Evolutionary conservation across 371 early-diverging fungal genomes (phyloP), one percentile per base, ranked within the genome.

Genomic region (Dichotomocladium elegans): DNA sequence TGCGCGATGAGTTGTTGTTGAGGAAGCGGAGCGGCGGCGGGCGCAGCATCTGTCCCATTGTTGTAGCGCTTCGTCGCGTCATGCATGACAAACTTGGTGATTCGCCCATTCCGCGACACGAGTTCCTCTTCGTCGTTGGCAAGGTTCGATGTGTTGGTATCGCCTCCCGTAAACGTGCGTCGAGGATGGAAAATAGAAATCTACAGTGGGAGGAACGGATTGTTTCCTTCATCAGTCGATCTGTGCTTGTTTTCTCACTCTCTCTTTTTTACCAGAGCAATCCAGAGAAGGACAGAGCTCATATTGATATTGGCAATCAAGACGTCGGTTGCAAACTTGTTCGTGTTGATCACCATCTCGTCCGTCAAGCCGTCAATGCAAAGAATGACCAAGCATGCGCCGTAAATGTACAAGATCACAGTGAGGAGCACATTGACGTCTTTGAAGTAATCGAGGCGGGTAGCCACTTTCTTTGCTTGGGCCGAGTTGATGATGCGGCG

Each of bases 401-500:
- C 66, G 24, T 61, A 69, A 9, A 61, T 27, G 41, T 66, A 60
- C 4, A 80, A 54, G 22, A 60, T 26, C 5, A 49, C 17, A 0
- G 74, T 74, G 22, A 77, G 43, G n/a, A 73, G 59, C 22, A 58
- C 35, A 43, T 77, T 80, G 74, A 80, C 73, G 17, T 77, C 74
- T 46, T 65, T 73, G 37, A 80, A 80, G 34, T 80, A 80, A 0
- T 47, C 26, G 3, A 77, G 51, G 30, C 76, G 77, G n/a, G 60
- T 64, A 8, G 63, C 57, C 12, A 77, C 56, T 7, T 47, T 47
- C 46, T 33, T 48, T 28, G 37, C 29, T 15, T 31, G 42, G 5
- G 60, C 42, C 4, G 40, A 9, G 11, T 40, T 47, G 29, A 62
- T 53, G 6, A 74, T 47, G 3, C 68, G 54, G 5, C 46, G 42